These are phyloP conservation scores for Jatropha podagrica DNA, from an alignment of 441 rosid genomes.

Conservation along the genomic window DNA sequence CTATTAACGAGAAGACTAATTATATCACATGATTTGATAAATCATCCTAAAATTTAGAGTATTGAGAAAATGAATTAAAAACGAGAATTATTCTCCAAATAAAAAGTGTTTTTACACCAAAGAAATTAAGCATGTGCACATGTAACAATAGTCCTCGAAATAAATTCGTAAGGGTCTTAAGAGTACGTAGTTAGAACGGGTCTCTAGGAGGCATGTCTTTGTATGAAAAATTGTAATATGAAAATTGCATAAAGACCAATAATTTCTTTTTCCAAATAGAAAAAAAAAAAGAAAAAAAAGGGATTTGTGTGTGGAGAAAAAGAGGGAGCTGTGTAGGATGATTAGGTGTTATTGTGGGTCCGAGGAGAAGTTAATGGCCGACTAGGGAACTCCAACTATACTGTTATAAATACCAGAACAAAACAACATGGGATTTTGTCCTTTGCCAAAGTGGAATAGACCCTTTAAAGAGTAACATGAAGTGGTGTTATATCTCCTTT, in stretches of 20 bases:
- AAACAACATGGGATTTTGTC: conserved; percentile 30
- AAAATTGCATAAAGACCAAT: background rate
- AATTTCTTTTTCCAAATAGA: background rate
- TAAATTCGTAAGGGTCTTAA: background rate
- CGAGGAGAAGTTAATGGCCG: conserved; percentile 32
- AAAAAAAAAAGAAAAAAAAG: background rate
- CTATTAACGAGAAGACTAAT: too few species aligned
- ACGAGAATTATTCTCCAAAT: too few species aligned
- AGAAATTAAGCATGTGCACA: background rate
- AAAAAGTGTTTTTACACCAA: too few species aligned
- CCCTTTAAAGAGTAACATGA: background rate
- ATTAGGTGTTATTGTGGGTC: conserved; percentile 38
- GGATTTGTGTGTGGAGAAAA: conserved; percentile 6
- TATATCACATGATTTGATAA: too few species aligned
- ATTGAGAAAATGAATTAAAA: too few species aligned
- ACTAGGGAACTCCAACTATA: conserved; percentile 24
- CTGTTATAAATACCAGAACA: conserved; percentile 13
- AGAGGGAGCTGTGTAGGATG: conserved; percentile 17
- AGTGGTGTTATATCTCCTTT: background rate
- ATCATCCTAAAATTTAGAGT: too few species aligned
- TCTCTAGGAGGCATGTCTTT: conserved; percentile 36
- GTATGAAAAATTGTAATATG: background rate
- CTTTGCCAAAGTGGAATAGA: background rate
- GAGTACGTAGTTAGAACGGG: conserved; percentile 35
- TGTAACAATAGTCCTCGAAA: background rate